Evolutionary conservation across 495 filamentous ascomycete genomes (phyloP).

Genomic region (Tuber microsphaerosporum): DNA sequence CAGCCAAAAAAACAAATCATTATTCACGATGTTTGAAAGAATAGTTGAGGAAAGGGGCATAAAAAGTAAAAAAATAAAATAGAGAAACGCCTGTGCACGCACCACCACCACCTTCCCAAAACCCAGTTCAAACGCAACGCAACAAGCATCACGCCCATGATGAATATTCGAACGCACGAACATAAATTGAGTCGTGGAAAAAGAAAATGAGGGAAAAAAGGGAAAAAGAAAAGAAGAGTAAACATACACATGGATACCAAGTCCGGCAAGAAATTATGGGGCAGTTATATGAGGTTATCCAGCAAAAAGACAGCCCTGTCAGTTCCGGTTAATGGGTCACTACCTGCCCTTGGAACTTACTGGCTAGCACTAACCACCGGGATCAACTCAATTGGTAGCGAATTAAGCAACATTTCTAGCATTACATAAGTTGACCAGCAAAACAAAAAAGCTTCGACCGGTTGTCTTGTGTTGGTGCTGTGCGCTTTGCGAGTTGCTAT

Average conservation of each 20-base stretch:
- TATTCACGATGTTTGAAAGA: slow-evolving; percentile 1
- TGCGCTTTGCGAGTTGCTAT: background rate
- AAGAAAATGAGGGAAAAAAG: background rate
- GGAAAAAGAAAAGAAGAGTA: background rate
- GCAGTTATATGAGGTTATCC: no score
- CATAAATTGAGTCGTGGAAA: background rate
- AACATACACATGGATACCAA: background rate
- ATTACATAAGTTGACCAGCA: background rate
- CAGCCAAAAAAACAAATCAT: background rate
- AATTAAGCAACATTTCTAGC: background rate
- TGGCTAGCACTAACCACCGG: background rate
- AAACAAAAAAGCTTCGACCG: background rate
- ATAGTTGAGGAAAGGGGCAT: background rate
- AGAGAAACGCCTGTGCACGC: background rate
- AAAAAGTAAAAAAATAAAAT: background rate
- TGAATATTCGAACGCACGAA: background rate
- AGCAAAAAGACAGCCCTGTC: no score
- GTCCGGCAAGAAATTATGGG: no score
- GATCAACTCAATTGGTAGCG: background rate
- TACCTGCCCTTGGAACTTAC: background rate
- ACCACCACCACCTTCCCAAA: background rate
- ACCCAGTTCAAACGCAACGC: background rate
- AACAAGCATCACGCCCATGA: background rate
- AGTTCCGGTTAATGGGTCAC: no score
- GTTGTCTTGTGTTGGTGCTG: background rate